Evolutionary conservation across 139 green algal genomes (phyloP).

Genomic region (Volvox africanus): DNA sequence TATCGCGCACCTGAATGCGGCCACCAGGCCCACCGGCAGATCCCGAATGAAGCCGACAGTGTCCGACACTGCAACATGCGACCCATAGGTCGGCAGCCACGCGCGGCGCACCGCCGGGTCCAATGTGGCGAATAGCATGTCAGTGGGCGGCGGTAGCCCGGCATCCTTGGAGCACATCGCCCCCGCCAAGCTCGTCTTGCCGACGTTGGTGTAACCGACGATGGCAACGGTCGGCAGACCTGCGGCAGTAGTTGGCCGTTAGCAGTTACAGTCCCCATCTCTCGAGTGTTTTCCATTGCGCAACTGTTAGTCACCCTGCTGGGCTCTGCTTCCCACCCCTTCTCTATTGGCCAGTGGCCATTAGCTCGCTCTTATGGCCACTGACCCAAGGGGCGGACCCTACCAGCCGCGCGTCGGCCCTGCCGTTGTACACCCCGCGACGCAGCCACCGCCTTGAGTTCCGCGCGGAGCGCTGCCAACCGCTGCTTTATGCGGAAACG

Average conservation of each 20-base stretch:
- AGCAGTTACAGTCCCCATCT: no score
- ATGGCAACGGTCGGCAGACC: slow-evolving; percentile 59
- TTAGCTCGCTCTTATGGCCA: no score
- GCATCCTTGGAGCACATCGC: slow-evolving; percentile 32
- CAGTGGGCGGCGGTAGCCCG: slow-evolving; percentile 39
- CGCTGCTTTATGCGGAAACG: slow-evolving; percentile 53
- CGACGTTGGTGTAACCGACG: slow-evolving; percentile 81
- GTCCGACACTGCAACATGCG: slow-evolving; percentile 25
- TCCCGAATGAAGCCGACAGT: slow-evolving; percentile 86
- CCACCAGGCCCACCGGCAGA: slow-evolving; percentile 76
- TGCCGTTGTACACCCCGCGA: slow-evolving; percentile 13
- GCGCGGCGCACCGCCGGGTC: slow-evolving; percentile 65
- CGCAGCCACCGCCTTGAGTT: slow-evolving; percentile 50
- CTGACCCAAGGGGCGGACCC: background rate
- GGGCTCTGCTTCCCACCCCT: no score
- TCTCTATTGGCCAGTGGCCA: no score
- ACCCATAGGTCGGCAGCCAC: slow-evolving; percentile 60
- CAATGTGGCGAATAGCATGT: slow-evolving; percentile 78
- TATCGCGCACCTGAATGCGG: slow-evolving; percentile 67
- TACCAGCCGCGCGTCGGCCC: slow-evolving; percentile 26
- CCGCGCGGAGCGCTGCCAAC: slow-evolving; percentile 49
- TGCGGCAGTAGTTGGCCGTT: background rate
- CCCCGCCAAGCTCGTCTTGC: slow-evolving; percentile 57
- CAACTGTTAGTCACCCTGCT: no score
- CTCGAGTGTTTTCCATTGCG: no score